Evolutionary conservation across 1,284 basidiomycete species (phyloP), one percentile per base, ranked within the genome.

Genomic region (Sporisorium exsertum): DNA sequence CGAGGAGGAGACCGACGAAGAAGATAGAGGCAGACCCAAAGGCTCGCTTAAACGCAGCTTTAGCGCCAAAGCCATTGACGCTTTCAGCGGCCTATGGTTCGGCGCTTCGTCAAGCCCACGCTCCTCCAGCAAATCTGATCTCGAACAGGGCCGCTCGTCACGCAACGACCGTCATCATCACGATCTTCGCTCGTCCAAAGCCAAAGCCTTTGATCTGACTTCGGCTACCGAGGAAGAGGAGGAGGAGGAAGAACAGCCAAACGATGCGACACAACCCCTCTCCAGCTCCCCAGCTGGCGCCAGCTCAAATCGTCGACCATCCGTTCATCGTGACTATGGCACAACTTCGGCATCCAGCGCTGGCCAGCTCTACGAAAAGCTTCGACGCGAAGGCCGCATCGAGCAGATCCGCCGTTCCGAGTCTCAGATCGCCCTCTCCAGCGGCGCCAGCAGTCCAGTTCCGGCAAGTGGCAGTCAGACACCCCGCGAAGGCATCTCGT

Each of bases 21-120:
- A 80, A 13, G 73, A 70, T n/a, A 35, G 45, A 18, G 61, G 64
- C 35, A 64, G 62, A 37, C 7, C 32, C 6, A 57, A 64, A 52
- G 52, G 53, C 10, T 29, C 61, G 0, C 60, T 77, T 61, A 77
- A 78, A 26, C 62, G 76, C 26, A 79, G 78, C 65, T 78, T 79
- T 54, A 75, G 73, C 22, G 70, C 74, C 24, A 74, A 73, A 47
- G 76, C 78, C 50, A 70, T 73, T 56, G 60, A 62, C 43, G 74
- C 71, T 12, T 77, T 80, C 58, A 70, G 59, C 29, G 79, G 79
- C 6, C 66, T 80, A 20, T 81, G 79, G 79, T 78, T 79, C 45
- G 71, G 70, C 33, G 50, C 56, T 6, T 62, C 64, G 2, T 57
- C 40, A 13, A 72, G 69, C 35, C 69, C 69, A 9, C 62, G 54